Evolutionary conservation across 2,329 filamentous ascomycete species (phyloP), one percentile per base, ranked within the genome.

Genomic region (Aspergillus sp.): DNA sequence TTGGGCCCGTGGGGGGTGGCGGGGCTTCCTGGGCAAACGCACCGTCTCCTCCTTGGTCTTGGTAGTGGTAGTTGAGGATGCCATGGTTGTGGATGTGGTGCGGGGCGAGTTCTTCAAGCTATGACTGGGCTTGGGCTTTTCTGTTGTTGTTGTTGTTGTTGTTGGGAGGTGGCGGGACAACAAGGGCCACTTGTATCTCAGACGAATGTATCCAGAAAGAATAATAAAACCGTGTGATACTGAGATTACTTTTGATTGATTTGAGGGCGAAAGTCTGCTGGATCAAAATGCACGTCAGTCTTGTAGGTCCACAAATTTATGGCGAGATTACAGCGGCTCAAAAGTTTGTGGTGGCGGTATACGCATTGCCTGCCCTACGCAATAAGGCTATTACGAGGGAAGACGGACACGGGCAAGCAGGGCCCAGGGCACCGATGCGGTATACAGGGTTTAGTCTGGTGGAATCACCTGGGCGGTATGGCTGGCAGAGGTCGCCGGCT

Each of bases 11-110:
- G 19, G 15, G 14, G 19, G 48, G 25, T 11, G 8, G 9, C 41
- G 9, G 19, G 12, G 35, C 21, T 19, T 5, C 14, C 9, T 23
- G 11, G 21, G 1, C 14, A 51, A 21, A 46, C 25, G 54, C 63
- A 70, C 69, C 53, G 64, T 50, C 43, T 65, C 63, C 49, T 67
- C 62, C 56, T 63, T 63, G 61, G 63, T 68, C 58, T 68, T 68
- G 47, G 65, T 66, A 17, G 63, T 52, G 7, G 39, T 68, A 43
- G 63, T 61, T 27, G 69, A 64, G n/a, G 68, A 66, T n/a, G 69
- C 66, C 70, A 71, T 72, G 52, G 44, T 57, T 57, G 48, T 48
- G 44, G 15, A 54, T 41, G 44, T 44, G 47, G 50, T 53, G 51
- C 21, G 43, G 12, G 25, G 21, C 46, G 31, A 11, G 8, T 31